phyloP scores from a whole-genome alignment of 257 asterid species.

The Verbena officinalis region DNA sequence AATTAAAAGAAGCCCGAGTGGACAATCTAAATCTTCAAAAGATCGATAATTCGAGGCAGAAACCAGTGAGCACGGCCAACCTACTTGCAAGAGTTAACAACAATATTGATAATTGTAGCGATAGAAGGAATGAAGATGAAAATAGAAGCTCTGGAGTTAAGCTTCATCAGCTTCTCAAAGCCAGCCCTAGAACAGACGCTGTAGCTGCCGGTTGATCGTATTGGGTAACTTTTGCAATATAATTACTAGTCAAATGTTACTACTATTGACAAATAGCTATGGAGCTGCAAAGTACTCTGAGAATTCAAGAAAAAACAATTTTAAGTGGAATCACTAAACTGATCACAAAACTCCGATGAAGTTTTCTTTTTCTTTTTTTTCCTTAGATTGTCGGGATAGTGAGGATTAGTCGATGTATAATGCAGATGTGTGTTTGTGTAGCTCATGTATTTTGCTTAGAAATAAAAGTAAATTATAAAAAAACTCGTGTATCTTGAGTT shows the following conservation, averaged over 20 bases:
- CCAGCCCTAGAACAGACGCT: constrained; percentile 71
- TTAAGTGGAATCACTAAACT: constrained; percentile 45
- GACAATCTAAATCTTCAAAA: constrained; percentile 43
- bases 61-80: constrained; percentile 76
- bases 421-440: not conserved
- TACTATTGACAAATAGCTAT: constrained; percentile 54
- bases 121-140: constrained; percentile 52
- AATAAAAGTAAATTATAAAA: too few species aligned
- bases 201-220: constrained; percentile 77
- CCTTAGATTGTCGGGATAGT: constrained; percentile 57
- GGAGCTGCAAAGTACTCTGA: constrained; percentile 32
- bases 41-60: constrained; percentile 45
- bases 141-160: constrained; percentile 56
- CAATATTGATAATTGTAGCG: constrained; percentile 36
- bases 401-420: constrained; percentile 29
- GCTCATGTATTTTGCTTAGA: too few species aligned
- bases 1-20: constrained; percentile 44
- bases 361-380: too few species aligned
- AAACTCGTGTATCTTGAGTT: too few species aligned
- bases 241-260: constrained; percentile 62
- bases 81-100: constrained; percentile 85
- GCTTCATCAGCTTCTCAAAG: constrained; percentile 82
- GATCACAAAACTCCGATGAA: too few species aligned
- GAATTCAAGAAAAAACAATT: constrained; percentile 31
- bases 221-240: constrained; percentile 4